Percentiles rank a stretch among this genome's conserved stretches.
Evolutionary conservation across 148 eudicot genomes (phyloP).

Genomic region (Silene conica): DNA sequence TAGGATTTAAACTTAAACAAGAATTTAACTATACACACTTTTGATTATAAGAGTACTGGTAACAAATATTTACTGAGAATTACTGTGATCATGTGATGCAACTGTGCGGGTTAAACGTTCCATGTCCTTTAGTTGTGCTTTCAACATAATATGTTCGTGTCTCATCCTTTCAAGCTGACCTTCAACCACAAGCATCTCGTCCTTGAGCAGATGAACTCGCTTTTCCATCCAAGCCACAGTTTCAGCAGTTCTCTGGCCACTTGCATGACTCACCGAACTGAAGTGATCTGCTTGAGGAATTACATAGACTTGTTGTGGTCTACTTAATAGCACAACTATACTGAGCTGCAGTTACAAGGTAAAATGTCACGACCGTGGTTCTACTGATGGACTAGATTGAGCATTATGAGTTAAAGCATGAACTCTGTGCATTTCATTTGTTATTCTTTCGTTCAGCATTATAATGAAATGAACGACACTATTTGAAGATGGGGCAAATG

Average conservation of each 20-base stretch:
- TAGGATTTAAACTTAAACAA: not conserved
- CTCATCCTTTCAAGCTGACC: conserved; percentile 69
- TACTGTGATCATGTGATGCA: conserved; percentile 8
- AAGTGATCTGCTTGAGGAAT: conserved; percentile 22
- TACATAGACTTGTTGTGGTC: conserved; percentile 67
- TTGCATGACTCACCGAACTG: conserved; percentile 20
- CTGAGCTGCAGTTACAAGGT: conserved; percentile 53
- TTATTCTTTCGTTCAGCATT: not conserved
- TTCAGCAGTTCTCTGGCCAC: conserved; percentile 41
- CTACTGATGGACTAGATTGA: conserved; percentile 3
- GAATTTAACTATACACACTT: not conserved
- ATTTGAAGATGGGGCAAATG: not conserved
- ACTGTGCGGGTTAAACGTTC: conserved; percentile 32
- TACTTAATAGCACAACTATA: conserved; percentile 65
- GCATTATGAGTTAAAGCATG: not conserved
- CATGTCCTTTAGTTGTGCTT: conserved; percentile 51
- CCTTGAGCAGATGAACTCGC: conserved; percentile 66
- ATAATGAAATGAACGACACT: not conserved
- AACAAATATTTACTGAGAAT: conserved; percentile 13
- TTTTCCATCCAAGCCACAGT: conserved; percentile 57
- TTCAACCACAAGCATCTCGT: conserved; percentile 75
- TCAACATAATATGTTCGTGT: conserved; percentile 51
- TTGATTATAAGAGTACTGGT: not conserved
- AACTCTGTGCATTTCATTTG: not conserved
- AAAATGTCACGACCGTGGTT: conserved; percentile 1